A percentile compares a stretch with the other conserved stretches of the same genome.
Conservation (phyloP, 1,284 basidiomycete species). For the Puccinia hordei region DNA sequence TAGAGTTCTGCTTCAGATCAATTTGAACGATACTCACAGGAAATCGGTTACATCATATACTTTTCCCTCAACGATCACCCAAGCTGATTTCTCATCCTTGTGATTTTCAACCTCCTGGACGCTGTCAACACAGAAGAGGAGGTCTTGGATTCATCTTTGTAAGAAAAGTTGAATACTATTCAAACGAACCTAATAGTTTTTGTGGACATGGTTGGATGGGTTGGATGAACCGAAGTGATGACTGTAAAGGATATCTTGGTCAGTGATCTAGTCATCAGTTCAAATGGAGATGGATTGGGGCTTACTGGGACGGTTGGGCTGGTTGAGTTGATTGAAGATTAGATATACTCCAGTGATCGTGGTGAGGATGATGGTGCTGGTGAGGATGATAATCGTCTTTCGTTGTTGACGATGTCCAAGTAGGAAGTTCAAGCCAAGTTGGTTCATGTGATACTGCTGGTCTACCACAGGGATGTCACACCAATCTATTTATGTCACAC, state of each 20-base stretch:
- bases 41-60: conserved; percentile 56
- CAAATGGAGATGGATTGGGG: neutral
- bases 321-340: neutral
- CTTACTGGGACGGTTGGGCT: neutral
- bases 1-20: neutral
- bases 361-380: neutral
- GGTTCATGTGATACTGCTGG: neutral
- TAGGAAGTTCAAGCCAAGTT: neutral
- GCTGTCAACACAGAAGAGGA: neutral
- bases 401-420: neutral
- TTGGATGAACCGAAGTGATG: neutral
- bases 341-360: neutral
- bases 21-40: conserved; percentile 24
- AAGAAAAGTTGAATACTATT: no score
- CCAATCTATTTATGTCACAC: no score
- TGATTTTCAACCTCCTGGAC: conserved; percentile 56
- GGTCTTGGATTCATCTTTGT: no score
- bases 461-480: no score
- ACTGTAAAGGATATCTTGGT: neutral
- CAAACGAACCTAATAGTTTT: conserved; percentile 10
- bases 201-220: neutral
- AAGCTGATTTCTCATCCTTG: conserved; percentile 56
- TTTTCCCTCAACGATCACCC: conserved; percentile 57
- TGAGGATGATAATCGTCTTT: neutral
- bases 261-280: neutral